Conservation (phyloP, 306 rosid species). For the Geum urbanum region DNA sequence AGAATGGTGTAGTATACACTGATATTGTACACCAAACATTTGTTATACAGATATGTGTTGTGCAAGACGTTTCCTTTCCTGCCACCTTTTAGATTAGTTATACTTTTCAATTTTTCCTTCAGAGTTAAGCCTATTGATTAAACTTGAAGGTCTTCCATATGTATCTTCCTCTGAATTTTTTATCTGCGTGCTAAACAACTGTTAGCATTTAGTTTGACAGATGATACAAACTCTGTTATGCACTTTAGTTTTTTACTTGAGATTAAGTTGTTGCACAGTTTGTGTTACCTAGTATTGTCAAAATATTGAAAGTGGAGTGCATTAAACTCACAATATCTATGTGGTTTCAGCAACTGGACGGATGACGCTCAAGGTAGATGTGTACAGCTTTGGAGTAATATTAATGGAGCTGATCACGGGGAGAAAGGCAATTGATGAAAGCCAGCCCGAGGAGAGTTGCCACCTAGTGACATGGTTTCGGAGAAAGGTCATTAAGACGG, state of each 20-base stretch:
- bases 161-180: neutral
- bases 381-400: constrained; percentile 91
- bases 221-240: neutral
- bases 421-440: constrained; percentile 68
- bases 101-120: no score
- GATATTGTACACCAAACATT: neutral
- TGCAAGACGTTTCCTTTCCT: neutral
- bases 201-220: no score
- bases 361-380: constrained; percentile 75
- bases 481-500: constrained; percentile 42
- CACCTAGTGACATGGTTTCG: constrained; percentile 88
- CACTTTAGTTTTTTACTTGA: neutral
- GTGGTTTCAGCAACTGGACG: constrained; percentile 68
- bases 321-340: constrained; percentile 14
- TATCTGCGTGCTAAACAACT: neutral
- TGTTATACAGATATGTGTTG: neutral
- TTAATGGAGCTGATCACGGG: constrained; percentile 86
- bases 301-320: neutral
- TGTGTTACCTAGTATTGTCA: neutral
- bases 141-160: neutral
- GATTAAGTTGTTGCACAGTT: neutral
- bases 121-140: neutral
- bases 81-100: neutral
- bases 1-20: no score
- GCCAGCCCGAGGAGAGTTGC: constrained; percentile 65